Percentiles rank a stretch among this genome's conserved stretches.
Conservation (phyloP, 495 filamentous ascomycete genomes). For the Hypoxylon lienhwacheense region DNA sequence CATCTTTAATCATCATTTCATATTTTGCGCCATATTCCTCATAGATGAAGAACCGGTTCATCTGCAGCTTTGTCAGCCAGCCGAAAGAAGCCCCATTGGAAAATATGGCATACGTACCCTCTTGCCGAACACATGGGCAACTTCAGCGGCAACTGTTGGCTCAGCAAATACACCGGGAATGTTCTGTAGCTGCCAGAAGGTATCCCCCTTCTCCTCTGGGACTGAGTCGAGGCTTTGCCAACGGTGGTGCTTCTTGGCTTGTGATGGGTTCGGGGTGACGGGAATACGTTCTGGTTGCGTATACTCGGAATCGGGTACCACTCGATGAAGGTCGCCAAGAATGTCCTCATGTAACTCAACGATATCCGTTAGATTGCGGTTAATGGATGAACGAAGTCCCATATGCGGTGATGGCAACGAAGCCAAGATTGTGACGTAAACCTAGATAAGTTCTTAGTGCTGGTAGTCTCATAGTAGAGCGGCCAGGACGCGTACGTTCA, state of each 20-base stretch:
- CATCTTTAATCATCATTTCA: conserved; percentile 76
- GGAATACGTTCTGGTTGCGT: conserved; percentile 48
- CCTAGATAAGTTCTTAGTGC: conserved; percentile 46
- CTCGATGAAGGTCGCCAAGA: conserved; percentile 63
- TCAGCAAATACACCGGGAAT: conserved; percentile 63
- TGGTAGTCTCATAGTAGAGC: background rate
- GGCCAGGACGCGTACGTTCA: conserved; percentile 62
- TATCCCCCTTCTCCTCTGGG: conserved; percentile 50
- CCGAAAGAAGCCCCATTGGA: conserved; percentile 5
- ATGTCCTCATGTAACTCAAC: conserved; percentile 72
- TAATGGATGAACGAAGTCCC: conserved; percentile 62
- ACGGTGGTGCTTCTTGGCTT: conserved; percentile 48
- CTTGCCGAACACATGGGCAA: conserved; percentile 75
- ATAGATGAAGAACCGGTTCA: conserved; percentile 79
- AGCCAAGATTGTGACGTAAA: conserved; percentile 67
- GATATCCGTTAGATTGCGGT: conserved; percentile 68
- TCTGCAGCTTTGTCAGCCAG: conserved; percentile 52
- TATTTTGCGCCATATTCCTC: conserved; percentile 87
- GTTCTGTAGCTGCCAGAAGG: conserved; percentile 47
- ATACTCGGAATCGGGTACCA: conserved; percentile 64
- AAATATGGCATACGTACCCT: conserved; percentile 58
- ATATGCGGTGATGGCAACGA: conserved; percentile 59
- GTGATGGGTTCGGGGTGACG: conserved; percentile 25
- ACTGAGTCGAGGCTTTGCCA: conserved; percentile 65
- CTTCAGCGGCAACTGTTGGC: conserved; percentile 68